Conservation (phyloP, 169 alveolate species). For the Eimeria maxima region DNA sequence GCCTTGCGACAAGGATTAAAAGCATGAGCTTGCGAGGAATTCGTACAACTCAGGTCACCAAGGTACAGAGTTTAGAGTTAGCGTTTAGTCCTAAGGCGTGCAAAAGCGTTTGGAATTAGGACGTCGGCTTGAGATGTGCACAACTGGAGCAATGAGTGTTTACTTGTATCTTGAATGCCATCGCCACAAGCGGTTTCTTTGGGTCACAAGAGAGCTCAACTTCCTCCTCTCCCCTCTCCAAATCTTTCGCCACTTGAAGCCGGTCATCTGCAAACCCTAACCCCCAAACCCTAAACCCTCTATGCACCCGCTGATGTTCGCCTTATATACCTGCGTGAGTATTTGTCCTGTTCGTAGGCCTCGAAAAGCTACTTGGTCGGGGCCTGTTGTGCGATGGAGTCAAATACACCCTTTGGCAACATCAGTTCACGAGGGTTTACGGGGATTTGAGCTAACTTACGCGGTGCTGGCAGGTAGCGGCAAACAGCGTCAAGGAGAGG, state of each 20-base stretch:
- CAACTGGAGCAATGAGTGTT: neutral
- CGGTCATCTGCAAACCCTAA: slow-evolving; percentile 80
- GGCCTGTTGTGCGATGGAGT: neutral
- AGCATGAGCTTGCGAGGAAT: too few relatives aligned
- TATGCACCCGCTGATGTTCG: neutral
- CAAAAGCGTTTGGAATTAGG: neutral
- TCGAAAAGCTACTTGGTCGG: neutral
- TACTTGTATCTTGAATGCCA: slow-evolving; percentile 96
- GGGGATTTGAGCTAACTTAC: slow-evolving; percentile 1
- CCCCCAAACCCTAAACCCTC: neutral
- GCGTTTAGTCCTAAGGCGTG: neutral
- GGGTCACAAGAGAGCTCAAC: slow-evolving; percentile 87
- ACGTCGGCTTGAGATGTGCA: too few relatives aligned
- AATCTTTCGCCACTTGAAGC: slow-evolving; percentile 85
- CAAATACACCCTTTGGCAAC: neutral
- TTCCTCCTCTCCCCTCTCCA: slow-evolving; percentile 86
- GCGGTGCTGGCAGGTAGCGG: slow-evolving; percentile 93
- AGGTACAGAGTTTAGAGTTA: neutral
- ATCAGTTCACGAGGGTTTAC: neutral
- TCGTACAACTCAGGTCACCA: too few relatives aligned
- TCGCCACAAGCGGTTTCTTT: slow-evolving; percentile 95
- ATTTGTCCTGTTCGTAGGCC: neutral
- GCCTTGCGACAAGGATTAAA: neutral
- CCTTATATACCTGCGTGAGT: neutral
- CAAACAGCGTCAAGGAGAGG: slow-evolving; percentile 96